Evolutionary conservation across 805 yeast genomes (phyloP).

Genomic region (Teunomyces pallodes): DNA sequence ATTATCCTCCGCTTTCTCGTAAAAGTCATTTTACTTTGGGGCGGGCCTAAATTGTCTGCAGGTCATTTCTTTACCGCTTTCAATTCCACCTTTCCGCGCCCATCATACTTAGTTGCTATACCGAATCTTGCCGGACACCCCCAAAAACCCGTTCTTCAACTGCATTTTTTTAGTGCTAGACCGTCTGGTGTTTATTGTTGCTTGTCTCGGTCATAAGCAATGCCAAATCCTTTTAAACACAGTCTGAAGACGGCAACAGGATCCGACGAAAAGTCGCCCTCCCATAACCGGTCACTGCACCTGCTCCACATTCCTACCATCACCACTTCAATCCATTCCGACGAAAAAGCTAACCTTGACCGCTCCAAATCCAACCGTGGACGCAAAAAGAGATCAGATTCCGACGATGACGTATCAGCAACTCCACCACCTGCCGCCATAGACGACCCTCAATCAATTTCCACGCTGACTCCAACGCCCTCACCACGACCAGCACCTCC

Average conservation of each 20-base stretch:
- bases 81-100: background rate
- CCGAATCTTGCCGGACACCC: background rate
- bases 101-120: background rate
- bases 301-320: background rate
- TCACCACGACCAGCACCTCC: conserved; percentile 4
- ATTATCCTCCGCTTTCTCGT: no score
- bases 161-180: background rate
- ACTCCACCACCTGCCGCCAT: background rate
- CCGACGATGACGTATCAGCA: background rate
- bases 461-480: background rate
- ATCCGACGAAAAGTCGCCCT: background rate
- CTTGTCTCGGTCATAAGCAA: background rate
- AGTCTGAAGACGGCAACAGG: conserved; percentile 1
- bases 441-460: background rate
- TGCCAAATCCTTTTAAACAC: conserved; percentile 4
- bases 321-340: background rate
- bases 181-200: background rate
- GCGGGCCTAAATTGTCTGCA: background rate
- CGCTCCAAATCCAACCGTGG: background rate
- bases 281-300: background rate
- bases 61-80: background rate
- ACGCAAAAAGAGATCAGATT: background rate
- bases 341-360: background rate
- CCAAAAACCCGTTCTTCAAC: background rate
- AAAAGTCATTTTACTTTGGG: background rate